Evolutionary conservation across 768 basidiomycete species (phyloP), one percentile per base, ranked within the genome.

Genomic region (Amylocystis lapponica): DNA sequence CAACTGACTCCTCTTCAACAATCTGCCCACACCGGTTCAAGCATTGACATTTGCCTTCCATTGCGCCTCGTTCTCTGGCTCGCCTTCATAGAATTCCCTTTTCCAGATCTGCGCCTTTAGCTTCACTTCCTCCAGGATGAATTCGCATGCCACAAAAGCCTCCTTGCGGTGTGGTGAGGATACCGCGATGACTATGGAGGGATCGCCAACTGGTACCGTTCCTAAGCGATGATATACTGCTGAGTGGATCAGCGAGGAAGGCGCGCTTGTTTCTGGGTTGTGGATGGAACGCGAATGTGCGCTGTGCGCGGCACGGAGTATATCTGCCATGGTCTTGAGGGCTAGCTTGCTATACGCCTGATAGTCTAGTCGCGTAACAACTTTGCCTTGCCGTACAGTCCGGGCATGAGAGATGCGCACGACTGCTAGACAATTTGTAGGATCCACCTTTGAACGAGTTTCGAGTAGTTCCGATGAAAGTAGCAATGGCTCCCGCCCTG

Each of bases 101-200:
- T 95, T 94, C 92, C 92, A 95, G 50, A 94, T 85, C 62, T 89
- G 90, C 31, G 75, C 88, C 55, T 78, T 83, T 47, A 64, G 65
- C 68, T 95, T 95, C 43, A 94, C 82, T 45, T 81, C 75, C 60
- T 95, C 92, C n/a, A 95, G 70, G 46, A 93, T 79, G 53, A 68
- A 76, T 62, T 92, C 89, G 59, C 86, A 89, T 14, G 80, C 82
- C 39, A 70, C 62, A 57, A 92, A 91, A 6, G 86, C 82, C 57
- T 88, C 87, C 52, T 79, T 81, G 25, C 91, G 75, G 62, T 92
- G 90, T 6, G 89, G 84, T 10, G 85, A 82, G 3, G 87, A 83
- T 4, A 91, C 88, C 1, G 85, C 83, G 46, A 94, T 81, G 37
- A 92, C 85, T 47, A 93, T 87, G 10, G 86, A 90, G 2, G 86